A percentile compares a stretch with the other conserved stretches of the same genome.
phyloP scores from a whole-genome alignment of 208 protist species.

The Tetramitus jugosus region DNA sequence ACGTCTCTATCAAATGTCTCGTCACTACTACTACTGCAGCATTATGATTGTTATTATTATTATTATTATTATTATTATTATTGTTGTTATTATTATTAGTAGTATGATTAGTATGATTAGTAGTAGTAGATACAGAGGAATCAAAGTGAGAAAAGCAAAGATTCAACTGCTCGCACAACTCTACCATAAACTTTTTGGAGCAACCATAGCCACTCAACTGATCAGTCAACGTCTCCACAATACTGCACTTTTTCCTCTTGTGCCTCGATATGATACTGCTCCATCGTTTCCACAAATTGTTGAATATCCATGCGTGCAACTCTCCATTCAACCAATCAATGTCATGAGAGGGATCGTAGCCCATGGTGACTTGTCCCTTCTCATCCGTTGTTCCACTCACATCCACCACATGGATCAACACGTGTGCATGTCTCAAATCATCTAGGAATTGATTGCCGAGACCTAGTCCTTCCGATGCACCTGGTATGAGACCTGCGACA shows the following conservation, averaged over 20 bases:
- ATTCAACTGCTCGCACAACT: background rate
- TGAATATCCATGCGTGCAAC: slow-evolving; percentile 19
- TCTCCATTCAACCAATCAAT: slow-evolving; percentile 20
- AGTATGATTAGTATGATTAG: too few relatives aligned
- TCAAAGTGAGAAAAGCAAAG: too few relatives aligned
- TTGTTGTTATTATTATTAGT: background rate
- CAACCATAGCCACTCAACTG: slow-evolving; percentile 15
- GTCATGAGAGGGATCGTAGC: slow-evolving; percentile 40
- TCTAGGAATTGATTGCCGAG: slow-evolving; percentile 88
- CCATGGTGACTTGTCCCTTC: slow-evolving; percentile 59
- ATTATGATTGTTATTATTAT: background rate
- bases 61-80: background rate
- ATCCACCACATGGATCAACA: slow-evolving; percentile 84
- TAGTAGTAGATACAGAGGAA: too few relatives aligned
- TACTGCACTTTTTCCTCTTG: background rate
- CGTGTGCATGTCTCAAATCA: slow-evolving; percentile 78
- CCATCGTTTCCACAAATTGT: slow-evolving; percentile 18
- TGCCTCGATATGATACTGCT: background rate
- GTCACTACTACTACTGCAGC: too few relatives aligned
- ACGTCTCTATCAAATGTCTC: background rate
- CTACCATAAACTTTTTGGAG: background rate
- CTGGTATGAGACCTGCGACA: slow-evolving; percentile 81
- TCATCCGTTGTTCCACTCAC: slow-evolving; percentile 68
- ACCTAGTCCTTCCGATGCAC: slow-evolving; percentile 77
- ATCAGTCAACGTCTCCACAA: background rate